These are phyloP conservation scores for Pharus latifolius DNA, from an alignment of 176 grass and related monocot species.

Conservation along the genomic window DNA sequence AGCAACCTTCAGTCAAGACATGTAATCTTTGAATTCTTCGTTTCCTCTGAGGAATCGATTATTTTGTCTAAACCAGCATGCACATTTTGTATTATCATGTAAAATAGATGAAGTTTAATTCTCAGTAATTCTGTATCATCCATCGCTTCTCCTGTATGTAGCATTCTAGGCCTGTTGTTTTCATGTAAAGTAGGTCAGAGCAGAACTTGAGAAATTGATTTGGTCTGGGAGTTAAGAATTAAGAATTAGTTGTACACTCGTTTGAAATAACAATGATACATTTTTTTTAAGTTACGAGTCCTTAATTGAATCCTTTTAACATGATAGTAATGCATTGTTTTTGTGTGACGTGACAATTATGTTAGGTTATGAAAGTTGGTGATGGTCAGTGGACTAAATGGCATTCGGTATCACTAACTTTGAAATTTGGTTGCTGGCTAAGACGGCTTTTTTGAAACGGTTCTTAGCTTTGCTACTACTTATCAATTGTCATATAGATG, in stretches of 20 bases:
- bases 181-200: conserved; percentile 32
- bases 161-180: conserved; percentile 15
- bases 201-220: background rate
- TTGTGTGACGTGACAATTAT: background rate
- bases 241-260: conserved; percentile 26
- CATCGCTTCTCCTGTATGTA: conserved; percentile 4
- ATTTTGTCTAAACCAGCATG: conserved; percentile 1
- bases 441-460: background rate
- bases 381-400: background rate
- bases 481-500: background rate
- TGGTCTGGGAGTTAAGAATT: background rate
- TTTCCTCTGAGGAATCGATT: too few relatives aligned
- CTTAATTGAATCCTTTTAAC: too few relatives aligned
- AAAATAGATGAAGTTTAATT: conserved; percentile 30
- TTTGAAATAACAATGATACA: conserved; percentile 24
- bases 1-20: background rate
- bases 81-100: background rate
- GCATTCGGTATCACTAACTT: conserved; percentile 2
- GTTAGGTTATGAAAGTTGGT: background rate
- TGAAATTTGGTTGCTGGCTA: background rate
- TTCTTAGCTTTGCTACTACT: background rate
- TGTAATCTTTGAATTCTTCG: background rate
- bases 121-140: background rate
- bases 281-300: too few relatives aligned
- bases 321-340: too few relatives aligned